phyloP scores from a whole-genome alignment of 179 eudicot species.

The Patellifolia procumbens region DNA sequence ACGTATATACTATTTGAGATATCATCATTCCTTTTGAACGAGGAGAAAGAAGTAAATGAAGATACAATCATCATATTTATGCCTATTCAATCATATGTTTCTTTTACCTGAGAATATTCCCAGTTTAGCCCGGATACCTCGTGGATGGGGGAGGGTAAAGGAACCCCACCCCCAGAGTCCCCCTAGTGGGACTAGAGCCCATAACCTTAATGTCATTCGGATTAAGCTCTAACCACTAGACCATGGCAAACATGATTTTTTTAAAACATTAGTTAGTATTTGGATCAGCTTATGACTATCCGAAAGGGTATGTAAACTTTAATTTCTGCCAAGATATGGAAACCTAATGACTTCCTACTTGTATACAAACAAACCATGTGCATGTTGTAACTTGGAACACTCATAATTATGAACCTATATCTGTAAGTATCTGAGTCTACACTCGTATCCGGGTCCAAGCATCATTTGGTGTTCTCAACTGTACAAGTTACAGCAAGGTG shows the following conservation, averaged over 20 bases:
- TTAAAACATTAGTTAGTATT: not conserved
- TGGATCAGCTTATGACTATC: not conserved
- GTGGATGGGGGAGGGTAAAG: no score
- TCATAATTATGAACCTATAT: not conserved
- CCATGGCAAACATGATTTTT: no score
- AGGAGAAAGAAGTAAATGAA: not conserved
- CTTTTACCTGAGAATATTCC: no score
- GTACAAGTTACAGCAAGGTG: not conserved
- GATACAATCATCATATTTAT: not conserved
- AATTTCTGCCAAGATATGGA: not conserved
- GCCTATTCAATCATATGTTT: not conserved
- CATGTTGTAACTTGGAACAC: not conserved
- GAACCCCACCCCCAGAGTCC: no score
- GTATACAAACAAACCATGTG: not conserved
- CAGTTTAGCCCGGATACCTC: no score
- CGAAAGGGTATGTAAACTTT: not conserved
- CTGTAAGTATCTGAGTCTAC: not conserved
- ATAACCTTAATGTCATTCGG: no score
- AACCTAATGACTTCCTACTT: not conserved
- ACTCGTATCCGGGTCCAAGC: not conserved
- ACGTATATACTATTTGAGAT: not conserved
- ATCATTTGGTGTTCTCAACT: not conserved
- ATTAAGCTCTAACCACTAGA: no score
- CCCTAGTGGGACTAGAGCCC: no score
- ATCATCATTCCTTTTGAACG: not conserved